These are phyloP conservation scores for Boletus semigastroideus DNA, from an alignment of 1,284 basidiomycete species.

Conservation along the genomic window DNA sequence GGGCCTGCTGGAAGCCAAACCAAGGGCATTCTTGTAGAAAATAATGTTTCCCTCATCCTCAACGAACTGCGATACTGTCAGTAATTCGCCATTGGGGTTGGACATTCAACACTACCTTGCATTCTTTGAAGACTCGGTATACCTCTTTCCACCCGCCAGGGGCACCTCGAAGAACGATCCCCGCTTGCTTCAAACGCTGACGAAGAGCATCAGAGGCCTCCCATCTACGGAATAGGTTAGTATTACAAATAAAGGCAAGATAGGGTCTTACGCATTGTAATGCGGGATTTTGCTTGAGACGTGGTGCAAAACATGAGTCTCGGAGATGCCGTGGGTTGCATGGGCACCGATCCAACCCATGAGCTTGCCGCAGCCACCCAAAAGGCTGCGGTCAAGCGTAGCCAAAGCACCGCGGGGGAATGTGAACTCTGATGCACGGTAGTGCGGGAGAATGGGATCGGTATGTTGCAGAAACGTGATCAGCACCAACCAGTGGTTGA, in stretches of 20 bases:
- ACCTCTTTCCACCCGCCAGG: constrained; percentile 81
- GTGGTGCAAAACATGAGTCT: constrained; percentile 93
- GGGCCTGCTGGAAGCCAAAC: constrained; percentile 72
- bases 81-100: constrained; percentile 5
- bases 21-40: constrained; percentile 89
- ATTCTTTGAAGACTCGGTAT: constrained; percentile 70
- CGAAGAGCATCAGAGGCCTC: constrained; percentile 91
- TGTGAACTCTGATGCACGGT: constrained; percentile 87
- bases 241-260: neutral
- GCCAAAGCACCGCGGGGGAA: constrained; percentile 94
- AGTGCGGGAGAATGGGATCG: constrained; percentile 93
- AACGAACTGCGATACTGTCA: constrained; percentile 59
- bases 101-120: constrained; percentile 51
- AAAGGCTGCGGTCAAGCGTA: constrained; percentile 87
- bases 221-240: constrained; percentile 53
- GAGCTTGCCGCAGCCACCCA: constrained; percentile 74
- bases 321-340: constrained; percentile 85
- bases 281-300: constrained; percentile 93
- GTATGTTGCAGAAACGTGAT: constrained; percentile 98
- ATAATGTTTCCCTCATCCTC: constrained; percentile 90
- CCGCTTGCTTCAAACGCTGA: constrained; percentile 66
- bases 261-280: constrained; percentile 64
- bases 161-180: constrained; percentile 58
- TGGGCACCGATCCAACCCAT: constrained; percentile 80
- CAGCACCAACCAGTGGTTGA: constrained; percentile 88